Conservation (phyloP, 345 rosid genomes). For the Populus simonii region DNA sequence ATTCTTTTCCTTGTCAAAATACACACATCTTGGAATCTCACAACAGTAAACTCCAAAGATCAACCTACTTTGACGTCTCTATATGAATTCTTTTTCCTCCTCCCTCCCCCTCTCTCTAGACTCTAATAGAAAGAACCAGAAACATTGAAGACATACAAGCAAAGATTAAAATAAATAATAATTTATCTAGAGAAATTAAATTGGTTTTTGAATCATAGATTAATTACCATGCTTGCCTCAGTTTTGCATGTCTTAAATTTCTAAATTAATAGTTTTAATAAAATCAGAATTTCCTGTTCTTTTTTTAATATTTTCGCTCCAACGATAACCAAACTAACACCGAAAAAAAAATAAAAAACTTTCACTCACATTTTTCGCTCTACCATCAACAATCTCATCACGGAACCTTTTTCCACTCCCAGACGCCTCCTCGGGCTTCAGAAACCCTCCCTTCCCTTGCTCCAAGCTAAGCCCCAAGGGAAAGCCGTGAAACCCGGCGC, state of each 20-base stretch:
- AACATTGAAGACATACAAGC: neutral
- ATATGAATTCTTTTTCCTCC: neutral
- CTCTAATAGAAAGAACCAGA: slow-evolving; percentile 1
- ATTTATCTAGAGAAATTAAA: neutral
- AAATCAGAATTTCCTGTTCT: neutral
- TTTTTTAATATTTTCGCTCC: slow-evolving; percentile 7
- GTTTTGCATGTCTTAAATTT: neutral
- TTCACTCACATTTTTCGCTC: slow-evolving; percentile 72
- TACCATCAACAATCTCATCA: slow-evolving; percentile 65
- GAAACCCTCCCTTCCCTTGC: slow-evolving; percentile 78
- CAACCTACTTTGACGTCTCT: slow-evolving; percentile 10
- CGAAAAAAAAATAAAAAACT: neutral
- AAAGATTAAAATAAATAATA: neutral
- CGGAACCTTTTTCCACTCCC: slow-evolving; percentile 76
- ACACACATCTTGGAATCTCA: slow-evolving; percentile 22
- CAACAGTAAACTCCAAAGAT: slow-evolving; percentile 15
- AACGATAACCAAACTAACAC: slow-evolving; percentile 11
- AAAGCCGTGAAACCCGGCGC: slow-evolving; percentile 71
- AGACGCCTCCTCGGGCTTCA: slow-evolving; percentile 73
- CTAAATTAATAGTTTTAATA: neutral
- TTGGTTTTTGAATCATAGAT: neutral
- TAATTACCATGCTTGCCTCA: too few relatives aligned
- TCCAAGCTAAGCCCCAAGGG: slow-evolving; percentile 88
- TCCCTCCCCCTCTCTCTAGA: neutral
- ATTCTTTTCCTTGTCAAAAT: slow-evolving; percentile 21